A percentile compares a stretch with the other conserved stretches of the same genome.
Evolutionary conservation across 106 monocot genomes (phyloP).

Genomic region (Ottelia alismoides): DNA sequence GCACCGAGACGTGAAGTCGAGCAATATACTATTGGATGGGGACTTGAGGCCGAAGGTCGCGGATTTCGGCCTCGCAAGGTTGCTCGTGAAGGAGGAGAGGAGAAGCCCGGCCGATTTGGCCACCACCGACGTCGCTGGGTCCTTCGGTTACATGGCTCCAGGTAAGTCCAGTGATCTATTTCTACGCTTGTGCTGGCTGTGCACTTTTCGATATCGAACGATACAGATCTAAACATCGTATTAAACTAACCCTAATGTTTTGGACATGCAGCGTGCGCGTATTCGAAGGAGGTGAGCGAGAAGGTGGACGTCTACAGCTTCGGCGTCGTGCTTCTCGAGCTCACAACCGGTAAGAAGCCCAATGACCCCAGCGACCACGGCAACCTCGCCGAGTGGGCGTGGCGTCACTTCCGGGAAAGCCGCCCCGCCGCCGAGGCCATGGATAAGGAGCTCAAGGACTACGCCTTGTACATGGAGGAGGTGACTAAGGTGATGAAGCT

Average conservation of each 20-base stretch:
- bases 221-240: too few relatives aligned
- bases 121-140: constrained; percentile 32
- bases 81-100: constrained; percentile 31
- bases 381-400: constrained; percentile 48
- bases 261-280: constrained; percentile 3
- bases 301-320: constrained; percentile 32
- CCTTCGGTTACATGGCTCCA: constrained; percentile 81
- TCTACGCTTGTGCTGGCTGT: not conserved
- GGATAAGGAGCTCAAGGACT: constrained; percentile 18
- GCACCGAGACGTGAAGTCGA: constrained; percentile 8
- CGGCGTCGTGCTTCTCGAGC: constrained; percentile 29
- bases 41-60: constrained; percentile 6
- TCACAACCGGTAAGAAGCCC: constrained; percentile 15
- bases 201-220: too few relatives aligned
- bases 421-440: constrained; percentile 22
- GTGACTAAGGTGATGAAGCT: constrained; percentile 39
- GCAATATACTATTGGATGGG: too few relatives aligned
- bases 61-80: constrained; percentile 35
- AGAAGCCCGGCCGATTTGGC: too few relatives aligned
- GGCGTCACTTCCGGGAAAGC: constrained; percentile 37
- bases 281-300: constrained; percentile 15
- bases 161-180: constrained; percentile 16
- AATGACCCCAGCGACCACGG: not conserved
- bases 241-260: not conserved
- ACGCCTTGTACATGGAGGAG: constrained; percentile 27